A percentile compares a stretch with the other conserved stretches of the same genome.
Evolutionary conservation across 257 asterid genomes (phyloP).

Genomic region (Solanum lycopersicoides): DNA sequence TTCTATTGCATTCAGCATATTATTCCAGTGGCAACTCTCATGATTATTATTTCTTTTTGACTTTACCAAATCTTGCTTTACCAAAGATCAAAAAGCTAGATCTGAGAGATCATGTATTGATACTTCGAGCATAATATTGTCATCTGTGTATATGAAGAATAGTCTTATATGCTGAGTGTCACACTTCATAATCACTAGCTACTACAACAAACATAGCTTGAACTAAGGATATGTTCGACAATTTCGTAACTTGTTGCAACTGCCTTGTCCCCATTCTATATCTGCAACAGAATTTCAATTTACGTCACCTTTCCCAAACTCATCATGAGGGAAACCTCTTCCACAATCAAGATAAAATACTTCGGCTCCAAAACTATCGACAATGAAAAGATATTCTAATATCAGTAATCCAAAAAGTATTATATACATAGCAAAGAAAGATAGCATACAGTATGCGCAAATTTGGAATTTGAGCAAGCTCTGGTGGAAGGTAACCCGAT

Average conservation of each 20-base stretch:
- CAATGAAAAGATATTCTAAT: not conserved
- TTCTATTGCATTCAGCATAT: not conserved
- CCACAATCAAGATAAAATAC: not conserved
- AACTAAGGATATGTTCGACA: not conserved
- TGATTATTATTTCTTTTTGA: not conserved
- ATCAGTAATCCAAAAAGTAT: not conserved
- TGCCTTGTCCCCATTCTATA: not conserved
- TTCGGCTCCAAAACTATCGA: not conserved
- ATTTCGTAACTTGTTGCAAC: not conserved
- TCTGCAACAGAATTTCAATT: not conserved
- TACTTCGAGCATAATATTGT: not conserved
- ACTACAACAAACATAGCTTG: not conserved
- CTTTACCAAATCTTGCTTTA: not conserved
- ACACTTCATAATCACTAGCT: not conserved
- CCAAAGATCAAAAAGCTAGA: not conserved
- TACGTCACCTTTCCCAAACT: not conserved
- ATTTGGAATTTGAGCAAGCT: slow-evolving; percentile 51
- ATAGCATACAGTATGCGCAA: slow-evolving; percentile 63
- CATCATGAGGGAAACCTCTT: not conserved
- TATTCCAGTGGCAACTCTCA: not conserved
- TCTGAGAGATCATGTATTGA: not conserved
- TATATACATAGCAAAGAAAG: not conserved
- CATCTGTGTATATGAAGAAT: not conserved
- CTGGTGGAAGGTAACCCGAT: slow-evolving; percentile 85
- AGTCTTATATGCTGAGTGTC: not conserved